Evolutionary conservation across 2,329 filamentous ascomycete species (phyloP), one percentile per base, ranked within the genome.

Genomic region (Diaporthe eres): DNA sequence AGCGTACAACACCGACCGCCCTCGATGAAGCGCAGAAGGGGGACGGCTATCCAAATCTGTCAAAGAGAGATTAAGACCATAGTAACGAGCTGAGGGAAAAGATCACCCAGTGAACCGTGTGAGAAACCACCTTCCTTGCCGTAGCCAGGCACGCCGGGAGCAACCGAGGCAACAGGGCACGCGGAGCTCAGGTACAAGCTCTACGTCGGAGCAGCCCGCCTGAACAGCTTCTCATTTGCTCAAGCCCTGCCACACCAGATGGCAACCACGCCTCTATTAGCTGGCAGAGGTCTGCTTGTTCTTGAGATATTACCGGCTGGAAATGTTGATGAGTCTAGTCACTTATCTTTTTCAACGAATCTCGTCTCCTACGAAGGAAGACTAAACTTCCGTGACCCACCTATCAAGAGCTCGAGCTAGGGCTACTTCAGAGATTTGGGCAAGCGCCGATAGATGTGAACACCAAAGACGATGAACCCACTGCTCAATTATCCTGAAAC

Each of bases 61-160:
- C 65, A 28, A 55, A 4, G 65, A 15, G 65, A 70, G 9, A 70
- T 70, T 70, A 55, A n/a, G 34, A 42, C 10, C n/a, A 70, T 17
- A 12, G 47, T 6, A 70, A 55, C 49, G 49, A 70, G 31, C 47
- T 9, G 2, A 22, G 8, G 7, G 22, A 19, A 13, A 34, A 28
- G 65, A 6, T 70, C 65, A 22, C 47, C n/a, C 65, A 12, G 49
- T 39, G 65, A 53, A 70, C 65, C 65, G 65, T 70, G 65, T 28
- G 65, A 28, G 49, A 39, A 25, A 22, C 5, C 31, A 25, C 2
- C n/a, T 28, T 22, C n/a, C 31, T 34, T 53, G 28, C 34, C 31
- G n/a, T n/a, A 28, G 6, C n/a, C 34, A 70, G 49, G n/a, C 65
- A 31, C 34, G 10, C 13, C 65, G 65, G 65, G 49, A 70, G 49